These are phyloP conservation scores for Chaetothyriales sp. DNA, from an alignment of 2,329 filamentous ascomycete species.

Conservation along the genomic window DNA sequence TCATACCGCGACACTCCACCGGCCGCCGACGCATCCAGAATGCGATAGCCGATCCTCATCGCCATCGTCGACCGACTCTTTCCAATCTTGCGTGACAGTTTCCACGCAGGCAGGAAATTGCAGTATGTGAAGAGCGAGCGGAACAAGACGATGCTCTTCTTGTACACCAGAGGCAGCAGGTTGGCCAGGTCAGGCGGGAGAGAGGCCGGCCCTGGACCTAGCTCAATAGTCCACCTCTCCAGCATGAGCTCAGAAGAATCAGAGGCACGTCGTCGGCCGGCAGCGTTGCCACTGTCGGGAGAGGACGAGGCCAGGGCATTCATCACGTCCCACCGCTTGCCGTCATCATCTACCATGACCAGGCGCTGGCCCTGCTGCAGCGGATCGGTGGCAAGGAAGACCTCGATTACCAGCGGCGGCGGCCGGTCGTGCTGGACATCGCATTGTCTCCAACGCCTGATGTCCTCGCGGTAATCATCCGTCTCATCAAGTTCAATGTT, in stretches of 20 bases:
- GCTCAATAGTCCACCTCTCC: slow-evolving; percentile 78
- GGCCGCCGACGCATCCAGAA: slow-evolving; percentile 45
- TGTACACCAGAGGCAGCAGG: slow-evolving; percentile 76
- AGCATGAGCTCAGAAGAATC: slow-evolving; percentile 58
- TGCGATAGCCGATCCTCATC: slow-evolving; percentile 65
- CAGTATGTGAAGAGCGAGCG: slow-evolving; percentile 71
- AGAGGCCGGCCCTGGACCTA: slow-evolving; percentile 45
- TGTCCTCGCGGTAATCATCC: slow-evolving; percentile 67
- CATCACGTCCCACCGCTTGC: slow-evolving; percentile 82
- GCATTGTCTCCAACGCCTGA: slow-evolving; percentile 66
- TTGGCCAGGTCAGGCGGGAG: slow-evolving; percentile 35
- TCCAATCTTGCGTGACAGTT: slow-evolving; percentile 58
- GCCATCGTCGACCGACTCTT: slow-evolving; percentile 50
- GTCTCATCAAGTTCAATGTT: slow-evolving; percentile 90
- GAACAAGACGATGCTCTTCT: slow-evolving; percentile 91
- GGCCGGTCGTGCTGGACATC: slow-evolving; percentile 64
- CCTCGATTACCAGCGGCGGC: slow-evolving; percentile 74
- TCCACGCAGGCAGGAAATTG: slow-evolving; percentile 73
- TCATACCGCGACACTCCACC: slow-evolving; percentile 44
- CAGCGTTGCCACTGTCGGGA: slow-evolving; percentile 29
- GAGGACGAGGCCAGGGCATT: slow-evolving; percentile 53
- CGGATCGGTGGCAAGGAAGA: slow-evolving; percentile 66
- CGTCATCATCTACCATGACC: slow-evolving; percentile 73
- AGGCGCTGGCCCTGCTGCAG: slow-evolving; percentile 74
- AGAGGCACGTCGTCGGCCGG: slow-evolving; percentile 21